Conservation (phyloP, 306 rosid species). For the Castanea crenata region DNA sequence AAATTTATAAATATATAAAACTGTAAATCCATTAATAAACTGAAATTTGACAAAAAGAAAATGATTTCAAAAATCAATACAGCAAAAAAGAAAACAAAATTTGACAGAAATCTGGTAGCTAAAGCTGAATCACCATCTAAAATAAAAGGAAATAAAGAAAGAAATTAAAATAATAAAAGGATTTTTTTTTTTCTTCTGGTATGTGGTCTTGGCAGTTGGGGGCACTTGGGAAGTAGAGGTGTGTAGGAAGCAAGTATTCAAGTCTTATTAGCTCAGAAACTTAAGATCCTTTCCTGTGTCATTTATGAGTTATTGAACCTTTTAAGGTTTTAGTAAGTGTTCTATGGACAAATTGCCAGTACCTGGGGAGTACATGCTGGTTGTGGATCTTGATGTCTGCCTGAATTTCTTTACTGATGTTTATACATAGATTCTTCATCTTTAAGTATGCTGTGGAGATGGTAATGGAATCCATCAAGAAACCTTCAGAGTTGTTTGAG, state of each 20-base stretch:
- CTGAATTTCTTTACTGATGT: slow-evolving; percentile 74
- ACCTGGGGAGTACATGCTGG: slow-evolving; percentile 92
- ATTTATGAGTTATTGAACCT: neutral
- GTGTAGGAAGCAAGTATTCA: neutral
- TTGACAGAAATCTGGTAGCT: neutral
- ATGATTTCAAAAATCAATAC: neutral
- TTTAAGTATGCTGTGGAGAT: slow-evolving; percentile 88
- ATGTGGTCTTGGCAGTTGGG: neutral
- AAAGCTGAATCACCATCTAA: neutral
- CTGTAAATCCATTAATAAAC: neutral
- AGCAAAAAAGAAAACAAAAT: neutral
- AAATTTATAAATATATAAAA: neutral
- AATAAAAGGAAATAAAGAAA: neutral
- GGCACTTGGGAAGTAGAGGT: neutral
- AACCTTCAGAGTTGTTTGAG: slow-evolving; percentile 70
- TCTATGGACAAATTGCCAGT: slow-evolving; percentile 5
- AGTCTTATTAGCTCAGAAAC: neutral
- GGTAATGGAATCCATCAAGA: slow-evolving; percentile 66
- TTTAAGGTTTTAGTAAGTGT: neutral
- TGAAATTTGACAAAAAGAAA: neutral
- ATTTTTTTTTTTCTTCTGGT: neutral
- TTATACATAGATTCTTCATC: slow-evolving; percentile 76
- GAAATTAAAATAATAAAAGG: neutral
- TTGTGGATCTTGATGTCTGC: slow-evolving; percentile 86
- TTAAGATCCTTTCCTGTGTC: neutral